Evolutionary conservation across 345 rosid genomes (phyloP).

Genomic region (Hirschfeldia incana): DNA sequence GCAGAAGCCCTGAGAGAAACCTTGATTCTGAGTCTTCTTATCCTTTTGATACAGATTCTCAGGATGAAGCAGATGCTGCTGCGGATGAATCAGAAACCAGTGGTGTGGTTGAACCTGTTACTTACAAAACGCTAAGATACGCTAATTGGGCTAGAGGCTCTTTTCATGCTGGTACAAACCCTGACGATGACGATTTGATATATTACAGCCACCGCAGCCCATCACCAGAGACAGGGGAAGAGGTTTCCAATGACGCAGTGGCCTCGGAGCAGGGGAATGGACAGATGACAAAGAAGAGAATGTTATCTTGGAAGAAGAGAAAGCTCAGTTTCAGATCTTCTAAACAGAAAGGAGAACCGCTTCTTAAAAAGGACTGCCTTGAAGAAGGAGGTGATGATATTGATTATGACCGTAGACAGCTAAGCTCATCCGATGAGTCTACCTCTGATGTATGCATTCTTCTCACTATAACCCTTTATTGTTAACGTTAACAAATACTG

Average conservation of each 20-base stretch:
- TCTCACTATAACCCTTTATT: neutral
- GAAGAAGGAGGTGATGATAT: slow-evolving; percentile 99
- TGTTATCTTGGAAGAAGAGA: slow-evolving; percentile 91
- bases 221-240: slow-evolving; percentile 58
- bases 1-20: slow-evolving; percentile 63
- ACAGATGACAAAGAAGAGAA: slow-evolving; percentile 61
- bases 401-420: slow-evolving; percentile 91
- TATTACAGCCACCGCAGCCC: slow-evolving; percentile 73
- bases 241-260: slow-evolving; percentile 44
- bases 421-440: slow-evolving; percentile 80
- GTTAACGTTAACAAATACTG: neutral
- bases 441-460: slow-evolving; percentile 33
- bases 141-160: slow-evolving; percentile 80
- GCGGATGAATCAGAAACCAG: slow-evolving; percentile 68
- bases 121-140: slow-evolving; percentile 79
- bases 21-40: slow-evolving; percentile 74
- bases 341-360: slow-evolving; percentile 85
- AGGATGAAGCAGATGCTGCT: slow-evolving; percentile 59
- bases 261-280: slow-evolving; percentile 50
- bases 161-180: slow-evolving; percentile 51
- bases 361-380: slow-evolving; percentile 82
- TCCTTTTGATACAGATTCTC: slow-evolving; percentile 83
- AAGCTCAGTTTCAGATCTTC: slow-evolving; percentile 85
- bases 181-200: slow-evolving; percentile 72
- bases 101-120: slow-evolving; percentile 60